Conservation (phyloP, 805 yeast genomes). For the Sugiyamaella mastotermitis region DNA sequence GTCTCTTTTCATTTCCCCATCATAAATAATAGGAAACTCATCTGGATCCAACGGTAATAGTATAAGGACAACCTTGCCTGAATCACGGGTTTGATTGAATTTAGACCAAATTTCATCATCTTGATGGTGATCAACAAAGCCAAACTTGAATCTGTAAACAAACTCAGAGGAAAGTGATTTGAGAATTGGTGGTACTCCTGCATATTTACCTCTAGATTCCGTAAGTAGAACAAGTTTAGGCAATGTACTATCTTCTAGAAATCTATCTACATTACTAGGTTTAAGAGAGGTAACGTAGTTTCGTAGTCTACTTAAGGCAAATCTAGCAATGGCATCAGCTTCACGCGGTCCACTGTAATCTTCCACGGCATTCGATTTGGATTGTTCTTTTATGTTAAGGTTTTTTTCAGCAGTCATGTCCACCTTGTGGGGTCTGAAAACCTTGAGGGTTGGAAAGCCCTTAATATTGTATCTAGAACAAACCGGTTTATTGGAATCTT, state of each 20-base stretch:
- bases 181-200: slow-evolving; percentile 26
- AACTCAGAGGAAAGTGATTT: slow-evolving; percentile 28
- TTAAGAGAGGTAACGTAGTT: slow-evolving; percentile 26
- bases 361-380: slow-evolving; percentile 19
- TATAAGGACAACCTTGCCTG: no score
- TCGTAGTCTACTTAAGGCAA: slow-evolving; percentile 23
- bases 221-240: slow-evolving; percentile 27
- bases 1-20: slow-evolving; percentile 25
- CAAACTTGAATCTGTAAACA: slow-evolving; percentile 26
- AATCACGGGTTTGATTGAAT: no score
- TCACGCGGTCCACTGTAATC: slow-evolving; percentile 28
- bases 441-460: slow-evolving; percentile 81
- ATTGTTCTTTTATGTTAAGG: slow-evolving; percentile 17
- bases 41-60: no score
- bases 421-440: slow-evolving; percentile 73
- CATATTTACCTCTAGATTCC: slow-evolving; percentile 22
- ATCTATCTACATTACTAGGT: slow-evolving; percentile 18
- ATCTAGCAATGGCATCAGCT: slow-evolving; percentile 23
- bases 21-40: slow-evolving; percentile 21
- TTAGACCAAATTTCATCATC: slow-evolving; percentile 23
- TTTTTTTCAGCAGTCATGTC: slow-evolving; percentile 7
- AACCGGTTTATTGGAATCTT: slow-evolving; percentile 54
- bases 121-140: slow-evolving; percentile 22
- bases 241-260: slow-evolving; percentile 20
- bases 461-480: slow-evolving; percentile 61